Evolutionary conservation across 106 monocot genomes (phyloP).

Genomic region (Triglochin maritima): DNA sequence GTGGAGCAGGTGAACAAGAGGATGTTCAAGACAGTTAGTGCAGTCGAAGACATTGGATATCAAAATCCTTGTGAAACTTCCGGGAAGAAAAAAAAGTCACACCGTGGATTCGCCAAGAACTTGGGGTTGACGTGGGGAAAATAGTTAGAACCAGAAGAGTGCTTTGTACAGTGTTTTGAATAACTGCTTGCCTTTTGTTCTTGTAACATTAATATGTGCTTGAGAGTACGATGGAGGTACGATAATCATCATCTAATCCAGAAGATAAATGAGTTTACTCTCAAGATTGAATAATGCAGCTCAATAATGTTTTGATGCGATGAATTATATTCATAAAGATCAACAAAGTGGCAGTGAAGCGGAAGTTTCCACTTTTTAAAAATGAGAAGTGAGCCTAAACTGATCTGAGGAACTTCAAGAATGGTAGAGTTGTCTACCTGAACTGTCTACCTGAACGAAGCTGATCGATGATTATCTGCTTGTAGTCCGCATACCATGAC

Average conservation of each 20-base stretch:
- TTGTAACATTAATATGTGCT: neutral
- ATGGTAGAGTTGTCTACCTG: too few relatives aligned
- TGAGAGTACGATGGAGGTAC: neutral
- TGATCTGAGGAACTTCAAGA: too few relatives aligned
- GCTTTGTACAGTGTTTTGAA: too few relatives aligned
- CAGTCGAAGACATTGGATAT: slow-evolving; percentile 56
- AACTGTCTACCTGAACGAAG: too few relatives aligned
- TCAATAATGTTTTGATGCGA: neutral
- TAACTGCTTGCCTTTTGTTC: too few relatives aligned
- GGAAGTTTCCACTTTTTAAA: too few relatives aligned
- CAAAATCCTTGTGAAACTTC: slow-evolving; percentile 12
- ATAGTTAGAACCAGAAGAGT: neutral
- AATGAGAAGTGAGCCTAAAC: too few relatives aligned
- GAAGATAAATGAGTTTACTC: neutral
- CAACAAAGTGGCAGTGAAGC: too few relatives aligned
- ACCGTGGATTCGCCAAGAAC: slow-evolving; percentile 13
- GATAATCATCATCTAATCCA: neutral
- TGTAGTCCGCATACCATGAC: too few relatives aligned
- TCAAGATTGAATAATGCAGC: neutral
- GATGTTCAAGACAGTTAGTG: slow-evolving; percentile 52
- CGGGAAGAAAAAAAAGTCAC: slow-evolving; percentile 1
- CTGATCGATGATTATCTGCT: too few relatives aligned
- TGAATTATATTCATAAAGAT: too few relatives aligned
- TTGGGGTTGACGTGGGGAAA: slow-evolving; percentile 14
- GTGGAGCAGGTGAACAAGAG: slow-evolving; percentile 59